A percentile compares a stretch with the other conserved stretches of the same genome.
Conservation (phyloP, 148 eudicot species). For the Persicaria maculosa region DNA sequence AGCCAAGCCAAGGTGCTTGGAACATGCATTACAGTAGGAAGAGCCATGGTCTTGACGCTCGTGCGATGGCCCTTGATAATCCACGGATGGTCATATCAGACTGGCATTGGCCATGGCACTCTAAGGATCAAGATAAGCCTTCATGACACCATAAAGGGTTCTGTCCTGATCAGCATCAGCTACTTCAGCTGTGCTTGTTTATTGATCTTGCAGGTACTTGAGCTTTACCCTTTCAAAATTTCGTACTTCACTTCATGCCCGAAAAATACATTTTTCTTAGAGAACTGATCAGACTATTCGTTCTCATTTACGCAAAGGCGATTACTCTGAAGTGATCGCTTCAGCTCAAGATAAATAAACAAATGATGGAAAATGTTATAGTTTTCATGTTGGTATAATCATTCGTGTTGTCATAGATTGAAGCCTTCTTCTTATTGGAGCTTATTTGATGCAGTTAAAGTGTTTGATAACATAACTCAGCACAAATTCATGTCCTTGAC, state of each 20-base stretch:
- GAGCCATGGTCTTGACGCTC: slow-evolving; percentile 92
- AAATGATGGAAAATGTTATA: no score
- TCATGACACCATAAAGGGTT: slow-evolving; percentile 67
- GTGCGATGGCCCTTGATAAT: slow-evolving; percentile 41
- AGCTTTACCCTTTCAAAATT: no score
- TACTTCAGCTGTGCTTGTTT: slow-evolving; percentile 82
- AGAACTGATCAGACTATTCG: slow-evolving; percentile 1
- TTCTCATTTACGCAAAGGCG: slow-evolving; percentile 29
- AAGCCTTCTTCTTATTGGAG: no score
- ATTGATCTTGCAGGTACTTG: slow-evolving; percentile 60
- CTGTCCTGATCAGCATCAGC: slow-evolving; percentile 67
- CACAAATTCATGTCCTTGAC: no score
- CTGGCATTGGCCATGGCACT: slow-evolving; percentile 18
- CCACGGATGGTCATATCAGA: slow-evolving; percentile 27
- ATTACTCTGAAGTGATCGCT: slow-evolving; percentile 57
- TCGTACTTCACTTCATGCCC: not conserved
- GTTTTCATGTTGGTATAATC: no score
- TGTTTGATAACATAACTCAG: no score
- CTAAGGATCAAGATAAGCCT: slow-evolving; percentile 30
- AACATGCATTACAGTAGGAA: slow-evolving; percentile 63
- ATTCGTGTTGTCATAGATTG: no score
- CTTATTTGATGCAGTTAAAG: no score
- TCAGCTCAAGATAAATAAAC: no score
- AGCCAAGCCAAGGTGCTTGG: slow-evolving; percentile 79
- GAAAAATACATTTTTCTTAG: not conserved